Conservation (phyloP, 2,329 filamentous ascomycete genomes). For the Phaeosphaeria sp. region DNA sequence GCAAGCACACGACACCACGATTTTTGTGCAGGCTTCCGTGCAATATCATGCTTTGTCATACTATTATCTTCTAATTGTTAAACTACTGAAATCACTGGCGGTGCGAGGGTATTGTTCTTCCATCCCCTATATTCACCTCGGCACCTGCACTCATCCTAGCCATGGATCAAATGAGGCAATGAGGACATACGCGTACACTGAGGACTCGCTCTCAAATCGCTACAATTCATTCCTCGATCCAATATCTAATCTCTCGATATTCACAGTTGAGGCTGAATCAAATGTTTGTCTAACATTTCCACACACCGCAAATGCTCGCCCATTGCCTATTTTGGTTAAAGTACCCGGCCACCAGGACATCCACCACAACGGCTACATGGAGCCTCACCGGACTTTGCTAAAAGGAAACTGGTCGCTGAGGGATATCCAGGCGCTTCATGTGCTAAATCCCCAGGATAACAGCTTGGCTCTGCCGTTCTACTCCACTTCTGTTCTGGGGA, state of each 20-base stretch:
- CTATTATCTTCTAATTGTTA: not conserved
- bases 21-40: not conserved
- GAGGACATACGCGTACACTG: not conserved
- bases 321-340: slow-evolving; percentile 8
- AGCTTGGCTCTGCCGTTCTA: slow-evolving; percentile 6
- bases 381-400: not conserved
- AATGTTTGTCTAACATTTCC: not conserved
- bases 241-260: not conserved
- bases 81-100: not conserved
- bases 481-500: slow-evolving; percentile 5
- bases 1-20: not conserved
- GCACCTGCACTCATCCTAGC: not conserved
- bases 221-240: not conserved
- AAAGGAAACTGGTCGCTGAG: not conserved
- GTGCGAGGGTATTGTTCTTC: no score
- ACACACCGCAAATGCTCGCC: not conserved
- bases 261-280: not conserved
- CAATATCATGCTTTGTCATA: not conserved
- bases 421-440: not conserved
- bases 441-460: not conserved
- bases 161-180: not conserved
- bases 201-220: not conserved
- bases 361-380: slow-evolving; percentile 1
- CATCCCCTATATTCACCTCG: no score
- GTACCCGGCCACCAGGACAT: not conserved